Conservation (phyloP, 2,329 filamentous ascomycete genomes). For the Aureobasidium zeae region DNA sequence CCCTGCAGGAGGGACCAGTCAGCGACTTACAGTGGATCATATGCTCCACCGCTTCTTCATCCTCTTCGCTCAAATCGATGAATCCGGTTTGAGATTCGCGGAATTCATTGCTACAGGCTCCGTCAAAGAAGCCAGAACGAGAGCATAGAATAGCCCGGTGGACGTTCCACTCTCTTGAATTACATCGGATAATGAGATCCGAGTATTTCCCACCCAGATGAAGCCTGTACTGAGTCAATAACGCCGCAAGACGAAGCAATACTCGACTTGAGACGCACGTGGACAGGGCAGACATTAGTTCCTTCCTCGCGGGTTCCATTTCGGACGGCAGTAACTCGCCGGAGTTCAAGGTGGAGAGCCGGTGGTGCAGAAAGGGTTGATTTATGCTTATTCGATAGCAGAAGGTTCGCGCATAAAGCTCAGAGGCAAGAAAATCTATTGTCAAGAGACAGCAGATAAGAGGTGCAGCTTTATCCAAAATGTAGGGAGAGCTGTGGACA, state of each 20-base stretch:
- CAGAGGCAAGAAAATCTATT: slow-evolving; percentile 1
- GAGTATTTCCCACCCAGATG: slow-evolving; percentile 35
- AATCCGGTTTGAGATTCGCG: slow-evolving; percentile 27
- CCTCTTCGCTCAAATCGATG: slow-evolving; percentile 31
- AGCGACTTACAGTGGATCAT: slow-evolving; percentile 32
- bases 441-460: too few relatives aligned
- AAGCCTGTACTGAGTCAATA: slow-evolving; percentile 25
- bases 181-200: slow-evolving; percentile 41
- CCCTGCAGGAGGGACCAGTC: background rate
- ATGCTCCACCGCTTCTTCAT: slow-evolving; percentile 31
- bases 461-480: too few relatives aligned
- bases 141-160: slow-evolving; percentile 42
- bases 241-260: background rate
- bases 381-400: slow-evolving; percentile 13
- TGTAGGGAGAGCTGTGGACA: slow-evolving; percentile 14
- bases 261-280: slow-evolving; percentile 32
- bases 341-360: slow-evolving; percentile 14
- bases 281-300: slow-evolving; percentile 39
- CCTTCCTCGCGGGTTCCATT: slow-evolving; percentile 34
- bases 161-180: slow-evolving; percentile 37
- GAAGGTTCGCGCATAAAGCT: slow-evolving; percentile 4
- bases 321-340: slow-evolving; percentile 3
- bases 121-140: slow-evolving; percentile 38
- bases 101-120: slow-evolving; percentile 30
- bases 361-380: slow-evolving; percentile 3